phyloP scores from a whole-genome alignment of 2,329 filamentous ascomycete species.

The Amylocarpus encephaloides region DNA sequence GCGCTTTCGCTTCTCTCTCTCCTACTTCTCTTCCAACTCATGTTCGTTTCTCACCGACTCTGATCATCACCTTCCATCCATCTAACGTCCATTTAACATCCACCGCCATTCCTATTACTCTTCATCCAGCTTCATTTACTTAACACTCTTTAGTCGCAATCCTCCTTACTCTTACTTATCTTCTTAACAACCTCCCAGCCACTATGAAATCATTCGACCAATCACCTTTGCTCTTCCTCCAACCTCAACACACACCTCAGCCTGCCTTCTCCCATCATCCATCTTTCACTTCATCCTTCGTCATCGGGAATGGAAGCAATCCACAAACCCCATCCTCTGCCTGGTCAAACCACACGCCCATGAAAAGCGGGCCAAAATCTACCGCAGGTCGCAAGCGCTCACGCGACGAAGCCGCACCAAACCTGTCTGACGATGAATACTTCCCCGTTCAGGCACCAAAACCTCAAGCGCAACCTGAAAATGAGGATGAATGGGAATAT shows the following conservation, averaged over 20 bases:
- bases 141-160: background rate
- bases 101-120: no score
- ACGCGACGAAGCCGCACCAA: constrained; percentile 63
- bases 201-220: constrained; percentile 27
- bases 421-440: constrained; percentile 51
- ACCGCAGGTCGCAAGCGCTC: constrained; percentile 69
- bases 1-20: no score
- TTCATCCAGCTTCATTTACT: background rate
- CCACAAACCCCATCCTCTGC: constrained; percentile 20
- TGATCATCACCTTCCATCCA: no score
- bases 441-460: constrained; percentile 33
- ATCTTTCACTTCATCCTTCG: constrained; percentile 24
- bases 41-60: no score
- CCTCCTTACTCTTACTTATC: background rate
- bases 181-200: constrained; percentile 3
- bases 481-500: constrained; percentile 61
- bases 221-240: constrained; percentile 26
- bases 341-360: constrained; percentile 22
- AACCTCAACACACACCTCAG: constrained; percentile 25
- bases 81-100: no score
- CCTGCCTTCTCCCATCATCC: constrained; percentile 20
- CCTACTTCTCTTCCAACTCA: no score
- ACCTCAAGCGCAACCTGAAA: constrained; percentile 36
- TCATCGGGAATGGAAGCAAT: constrained; percentile 17
- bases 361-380: constrained; percentile 19